phyloP scores from a whole-genome alignment of 768 basidiomycete species.

The Boletus sensibilis region DNA sequence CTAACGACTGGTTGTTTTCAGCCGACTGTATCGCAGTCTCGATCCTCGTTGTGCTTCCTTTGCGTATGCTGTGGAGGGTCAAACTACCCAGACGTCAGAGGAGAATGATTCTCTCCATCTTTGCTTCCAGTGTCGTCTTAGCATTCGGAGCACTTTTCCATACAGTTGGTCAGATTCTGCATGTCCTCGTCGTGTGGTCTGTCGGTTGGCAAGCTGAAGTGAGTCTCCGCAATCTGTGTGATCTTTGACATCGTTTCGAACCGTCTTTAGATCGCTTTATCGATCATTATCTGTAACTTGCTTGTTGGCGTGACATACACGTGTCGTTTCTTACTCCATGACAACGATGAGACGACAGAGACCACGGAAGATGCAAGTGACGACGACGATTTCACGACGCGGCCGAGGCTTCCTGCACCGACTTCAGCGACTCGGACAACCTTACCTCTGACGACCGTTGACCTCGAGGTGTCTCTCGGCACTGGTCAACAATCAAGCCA shows the following conservation, averaged over 20 bases:
- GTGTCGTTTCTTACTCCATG: slow-evolving; percentile 1
- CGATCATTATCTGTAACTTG: slow-evolving; percentile 11
- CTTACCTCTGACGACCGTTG: slow-evolving; percentile 3
- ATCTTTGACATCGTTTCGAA: background rate
- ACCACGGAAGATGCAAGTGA: background rate
- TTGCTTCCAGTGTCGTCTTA: slow-evolving; percentile 13
- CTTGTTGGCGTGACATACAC: slow-evolving; percentile 11
- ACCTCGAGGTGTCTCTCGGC: background rate
- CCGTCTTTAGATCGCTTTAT: background rate
- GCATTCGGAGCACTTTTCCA: slow-evolving; percentile 2
- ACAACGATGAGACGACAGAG: background rate
- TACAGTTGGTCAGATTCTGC: background rate
- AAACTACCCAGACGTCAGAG: slow-evolving; percentile 14
- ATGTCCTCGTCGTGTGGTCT: background rate
- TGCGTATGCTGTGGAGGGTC: slow-evolving; percentile 17
- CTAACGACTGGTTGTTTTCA: background rate
- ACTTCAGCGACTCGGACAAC: background rate
- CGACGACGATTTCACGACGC: slow-evolving; percentile 7
- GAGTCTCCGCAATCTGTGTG: background rate
- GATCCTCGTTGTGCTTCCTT: slow-evolving; percentile 8
- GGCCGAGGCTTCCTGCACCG: no score
- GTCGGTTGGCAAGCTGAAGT: slow-evolving; percentile 5
- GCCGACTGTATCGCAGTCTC: slow-evolving; percentile 6
- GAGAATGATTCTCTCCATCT: slow-evolving; percentile 2
- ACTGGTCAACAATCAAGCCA: background rate